Base-by-base conservation (phyloP, 306 rosid genomes). In the Glycine soja region DNA sequence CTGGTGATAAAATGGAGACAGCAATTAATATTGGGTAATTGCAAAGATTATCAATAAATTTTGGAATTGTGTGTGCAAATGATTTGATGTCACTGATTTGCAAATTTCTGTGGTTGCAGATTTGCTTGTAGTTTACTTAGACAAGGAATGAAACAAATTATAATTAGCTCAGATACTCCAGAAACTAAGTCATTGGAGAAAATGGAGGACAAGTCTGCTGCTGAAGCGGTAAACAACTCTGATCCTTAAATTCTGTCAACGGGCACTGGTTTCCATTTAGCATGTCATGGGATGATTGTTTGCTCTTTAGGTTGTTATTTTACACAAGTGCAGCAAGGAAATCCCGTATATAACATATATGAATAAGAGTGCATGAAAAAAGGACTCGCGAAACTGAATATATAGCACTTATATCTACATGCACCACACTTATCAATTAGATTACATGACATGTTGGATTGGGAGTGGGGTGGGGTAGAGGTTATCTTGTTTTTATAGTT, bases 1-100 rank as follows among this genome's bases (percentile, higher is more conserved):
- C 99, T 48, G 99, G 99, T 63, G 99, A 96, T 87, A 96, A 96
- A 90, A 96, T 96, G 99, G 99, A 96, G 85, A 96, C 98, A 34
- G 99, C 99, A 42, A 96, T 96, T 86, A 93, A 96, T 74, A 96
- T 96, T 50, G 99, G 99, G 99, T 89, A 86, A 64, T 80, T 56
- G 42, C 57, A 40, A 56, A 76, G 58, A 66, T 72, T 52, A 53
- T 71, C 66, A 19, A 2, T 6, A 72, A 38, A 75, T 66, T 79
- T 76, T 69, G 77, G 69, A 81, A 16, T 57, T 14, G 18, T 42
- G 10, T 59, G 18, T 43, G 42, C 6, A 30, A 77, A n/a, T 75
- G 56, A 13, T 53, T 61, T 70, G 58, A 46, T 36, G 77, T 46
- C 40, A 7, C 82, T 79, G 66, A 73, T 76, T 53, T 38, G 50